A percentile compares a stretch with the other conserved stretches of the same genome.
Conservation (phyloP, 139 green algal genomes). For the Chlamydomonas incerta region DNA sequence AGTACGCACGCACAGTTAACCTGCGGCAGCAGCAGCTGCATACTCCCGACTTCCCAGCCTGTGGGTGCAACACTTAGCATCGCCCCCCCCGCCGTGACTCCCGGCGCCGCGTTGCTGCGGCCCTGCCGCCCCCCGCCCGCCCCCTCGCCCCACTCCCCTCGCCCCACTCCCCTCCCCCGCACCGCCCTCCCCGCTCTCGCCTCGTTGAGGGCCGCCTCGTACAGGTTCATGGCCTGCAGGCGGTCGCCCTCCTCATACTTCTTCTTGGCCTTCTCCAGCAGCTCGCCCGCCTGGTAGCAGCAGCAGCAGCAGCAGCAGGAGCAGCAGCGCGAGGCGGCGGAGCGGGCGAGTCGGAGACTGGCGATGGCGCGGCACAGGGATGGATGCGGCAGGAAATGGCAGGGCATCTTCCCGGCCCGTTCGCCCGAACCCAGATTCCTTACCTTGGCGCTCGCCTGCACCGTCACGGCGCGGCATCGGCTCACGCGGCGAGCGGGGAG, state of each 20-base stretch:
- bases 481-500: too few species aligned
- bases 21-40: too few species aligned
- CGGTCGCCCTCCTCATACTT: constrained; percentile 68
- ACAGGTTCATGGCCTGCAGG: constrained; percentile 77
- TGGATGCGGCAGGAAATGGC: too few species aligned
- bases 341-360: too few species aligned
- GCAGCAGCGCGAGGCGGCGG: background rate
- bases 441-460: constrained; percentile 20
- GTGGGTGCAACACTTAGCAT: too few species aligned
- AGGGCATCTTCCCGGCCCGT: background rate
- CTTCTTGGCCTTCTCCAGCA: constrained; percentile 42
- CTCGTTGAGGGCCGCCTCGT: constrained; percentile 68
- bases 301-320: background rate
- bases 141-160: too few species aligned
- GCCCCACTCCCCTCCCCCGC: background rate
- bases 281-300: background rate
- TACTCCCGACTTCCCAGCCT: too few species aligned
- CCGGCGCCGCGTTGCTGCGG: too few species aligned
- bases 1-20: too few species aligned
- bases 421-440: background rate
- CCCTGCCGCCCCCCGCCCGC: too few species aligned
- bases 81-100: too few species aligned
- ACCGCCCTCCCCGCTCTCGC: constrained; percentile 17
- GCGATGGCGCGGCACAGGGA: too few species aligned
- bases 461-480: background rate